Base-by-base conservation (phyloP, 208 protist genomes). In the Balamuthia mandrillaris region DNA sequence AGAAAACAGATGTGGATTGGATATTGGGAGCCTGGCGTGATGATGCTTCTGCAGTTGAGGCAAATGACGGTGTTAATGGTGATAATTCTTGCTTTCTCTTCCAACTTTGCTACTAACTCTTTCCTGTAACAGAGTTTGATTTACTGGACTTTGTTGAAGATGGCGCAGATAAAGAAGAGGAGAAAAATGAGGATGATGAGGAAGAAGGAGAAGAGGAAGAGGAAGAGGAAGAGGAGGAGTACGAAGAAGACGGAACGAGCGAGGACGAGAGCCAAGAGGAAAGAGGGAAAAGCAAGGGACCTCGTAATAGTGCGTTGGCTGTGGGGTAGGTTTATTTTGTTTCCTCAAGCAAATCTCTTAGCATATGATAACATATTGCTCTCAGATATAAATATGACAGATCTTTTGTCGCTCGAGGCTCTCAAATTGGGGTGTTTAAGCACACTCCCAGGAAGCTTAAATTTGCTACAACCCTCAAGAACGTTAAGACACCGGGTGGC, bases 391-490 rank as follows among this genome's bases (percentile, higher is more conserved):
- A 58, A 41, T 83, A 70, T 41, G 89, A 92, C 72, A 39, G 89
- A 18, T 81, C 88, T 31, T 92, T 86, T 58, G 86, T 92, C 9
- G 70, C 85, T 14, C 56, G 89, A 42, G 89, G 89, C 2, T 81
- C 61, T 16, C 81, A 81, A 10, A 90, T 92, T 66, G 89, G 89
- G 35, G 89, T 92, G 29, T 92, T 92, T 47, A 88, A 84, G 47
- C 85, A 85, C n/a, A 74, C 52, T 29, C 79, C 85, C 1, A 70
- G 86, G 45, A 60, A 74, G 18, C 54, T 91, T 21, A 75, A 92
- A 70, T 90, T 90, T 35, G 78, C 77, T 16, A 87, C 86, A 3
- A 90, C 86, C 1, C 91, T 92, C 18, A 70, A 87, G 18, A 84
- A 87, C 4, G 65, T 92, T 7, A 88, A 51, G 29, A 68, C 54